Base-by-base conservation (phyloP, 768 basidiomycete genomes). In the Russula olivacea region DNA sequence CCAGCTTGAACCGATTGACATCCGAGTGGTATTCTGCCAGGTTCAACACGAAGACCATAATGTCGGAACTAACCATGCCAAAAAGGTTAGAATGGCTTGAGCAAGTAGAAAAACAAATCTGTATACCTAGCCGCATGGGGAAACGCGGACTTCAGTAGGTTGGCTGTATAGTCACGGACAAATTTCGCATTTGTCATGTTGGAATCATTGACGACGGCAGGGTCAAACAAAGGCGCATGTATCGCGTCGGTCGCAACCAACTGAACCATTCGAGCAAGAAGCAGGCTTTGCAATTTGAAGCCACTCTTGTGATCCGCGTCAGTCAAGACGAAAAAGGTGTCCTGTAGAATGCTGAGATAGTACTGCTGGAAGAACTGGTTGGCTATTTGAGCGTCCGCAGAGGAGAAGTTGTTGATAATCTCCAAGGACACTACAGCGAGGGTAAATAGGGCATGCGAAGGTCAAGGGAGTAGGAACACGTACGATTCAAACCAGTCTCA, bases 241-340 rank as follows among this genome's bases (percentile, higher is more conserved):
- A 98, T 88, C 63, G 81, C 76, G 71, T 88, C 87, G 53, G 81
- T 81, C 74, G 95, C 90, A 41, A 96, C 91, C 28, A 98, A 83
- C 72, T 92, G 88, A 83, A 97, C 95, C 79, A 99, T 83, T 36
- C 92, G 84, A 19, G 93, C 90, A 50, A 99, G 85, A n/a, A 98
- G 80, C 68, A 91, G 78, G 69, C 89, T 91, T 75, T 98, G 95
- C 63, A 94, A 81, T 76, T 97, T 98, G 81, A 98, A 97, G 30
- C 96, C 95, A 70, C 92, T 94, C 85, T 98, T 98, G 81, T 99
- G 96, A 74, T 98, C 96, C 6, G 95, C 87, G 73, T 99, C 96
- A 34, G 95, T 98, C 50, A 99, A 80, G 47, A 98, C 96, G 69
- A 91, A 98, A 83, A 99, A 94, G 45, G 92, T 91, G 73, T 98